phyloP scores from a whole-genome alignment of 1,284 basidiomycete genomes.

The Cryptococcus sp. region DNA sequence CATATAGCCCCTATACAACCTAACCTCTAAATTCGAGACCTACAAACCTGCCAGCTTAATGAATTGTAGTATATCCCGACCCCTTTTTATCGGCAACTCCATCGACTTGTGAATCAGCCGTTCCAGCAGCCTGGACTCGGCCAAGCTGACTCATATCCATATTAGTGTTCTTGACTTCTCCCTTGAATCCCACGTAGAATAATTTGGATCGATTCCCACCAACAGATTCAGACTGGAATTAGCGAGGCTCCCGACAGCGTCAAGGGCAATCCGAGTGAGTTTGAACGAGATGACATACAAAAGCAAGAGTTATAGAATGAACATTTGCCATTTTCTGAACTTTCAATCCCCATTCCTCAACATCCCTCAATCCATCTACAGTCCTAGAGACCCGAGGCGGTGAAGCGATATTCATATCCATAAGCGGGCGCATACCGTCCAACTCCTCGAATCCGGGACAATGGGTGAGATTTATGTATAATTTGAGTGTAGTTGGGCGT shows the following conservation, averaged over 20 bases:
- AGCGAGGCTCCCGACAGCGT: neutral
- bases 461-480: conserved; percentile 42
- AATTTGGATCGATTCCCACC: conserved; percentile 25
- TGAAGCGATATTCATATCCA: conserved; percentile 40
- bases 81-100: conserved; percentile 44
- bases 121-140: conserved; percentile 38
- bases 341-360: conserved; percentile 48
- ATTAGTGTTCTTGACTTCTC: conserved; percentile 36
- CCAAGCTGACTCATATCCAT: conserved; percentile 47
- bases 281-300: conserved; percentile 30
- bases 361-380: conserved; percentile 39
- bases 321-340: conserved; percentile 48
- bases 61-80: conserved; percentile 36
- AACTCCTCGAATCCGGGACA: conserved; percentile 44
- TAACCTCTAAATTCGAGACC: too few species aligned
- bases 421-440: conserved; percentile 41
- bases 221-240: conserved; percentile 33
- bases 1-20: too few species aligned
- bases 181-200: conserved; percentile 44
- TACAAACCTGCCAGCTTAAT: too few species aligned
- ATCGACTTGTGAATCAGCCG: conserved; percentile 43
- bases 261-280: neutral
- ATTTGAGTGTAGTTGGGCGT: conserved; percentile 36
- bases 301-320: conserved; percentile 42
- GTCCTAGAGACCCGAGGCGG: conserved; percentile 29